Conservation (phyloP, 345 rosid species). For the Mallotus nudiflorus region DNA sequence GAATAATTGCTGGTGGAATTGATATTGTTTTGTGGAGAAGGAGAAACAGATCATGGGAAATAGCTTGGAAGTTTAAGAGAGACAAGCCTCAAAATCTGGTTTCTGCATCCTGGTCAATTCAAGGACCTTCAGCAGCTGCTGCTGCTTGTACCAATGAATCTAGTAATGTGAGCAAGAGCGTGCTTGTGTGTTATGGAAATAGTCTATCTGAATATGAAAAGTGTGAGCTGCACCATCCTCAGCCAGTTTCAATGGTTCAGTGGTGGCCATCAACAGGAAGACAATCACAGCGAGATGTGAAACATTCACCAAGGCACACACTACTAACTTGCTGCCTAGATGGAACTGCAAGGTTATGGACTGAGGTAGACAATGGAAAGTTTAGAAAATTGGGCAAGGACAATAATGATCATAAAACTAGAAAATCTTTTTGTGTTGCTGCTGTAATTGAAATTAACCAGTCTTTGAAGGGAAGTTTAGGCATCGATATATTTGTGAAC, state of each 20-base stretch:
- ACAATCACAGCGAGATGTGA: constrained; percentile 35
- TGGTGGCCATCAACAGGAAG: constrained; percentile 70
- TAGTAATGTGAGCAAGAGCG: constrained; percentile 45
- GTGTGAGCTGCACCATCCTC: constrained; percentile 64
- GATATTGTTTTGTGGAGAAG: constrained; percentile 81
- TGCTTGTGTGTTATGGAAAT: constrained; percentile 47
- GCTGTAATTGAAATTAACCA: constrained; percentile 77
- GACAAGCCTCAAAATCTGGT: constrained; percentile 68
- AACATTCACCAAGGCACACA: constrained; percentile 43
- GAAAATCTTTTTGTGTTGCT: constrained; percentile 54
- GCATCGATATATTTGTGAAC: constrained; percentile 47
- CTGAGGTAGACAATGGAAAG: constrained; percentile 66
- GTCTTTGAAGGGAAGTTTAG: constrained; percentile 55
- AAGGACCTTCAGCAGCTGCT: constrained; percentile 61
- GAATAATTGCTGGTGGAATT: constrained; percentile 71
- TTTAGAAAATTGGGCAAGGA: constrained; percentile 54
- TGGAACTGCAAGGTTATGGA: constrained; percentile 88
- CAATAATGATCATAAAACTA: constrained; percentile 36
- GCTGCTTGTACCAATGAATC: constrained; percentile 48
- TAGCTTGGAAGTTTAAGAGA: constrained; percentile 73
- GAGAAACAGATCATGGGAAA: constrained; percentile 68
- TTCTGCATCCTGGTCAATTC: constrained; percentile 78
- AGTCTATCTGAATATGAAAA: constrained; percentile 47
- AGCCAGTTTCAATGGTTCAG: constrained; percentile 68
- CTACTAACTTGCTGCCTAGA: constrained; percentile 86